These are phyloP conservation scores for Solanum neorickii DNA, from an alignment of 257 asterid genomes.

Conservation along the genomic window DNA sequence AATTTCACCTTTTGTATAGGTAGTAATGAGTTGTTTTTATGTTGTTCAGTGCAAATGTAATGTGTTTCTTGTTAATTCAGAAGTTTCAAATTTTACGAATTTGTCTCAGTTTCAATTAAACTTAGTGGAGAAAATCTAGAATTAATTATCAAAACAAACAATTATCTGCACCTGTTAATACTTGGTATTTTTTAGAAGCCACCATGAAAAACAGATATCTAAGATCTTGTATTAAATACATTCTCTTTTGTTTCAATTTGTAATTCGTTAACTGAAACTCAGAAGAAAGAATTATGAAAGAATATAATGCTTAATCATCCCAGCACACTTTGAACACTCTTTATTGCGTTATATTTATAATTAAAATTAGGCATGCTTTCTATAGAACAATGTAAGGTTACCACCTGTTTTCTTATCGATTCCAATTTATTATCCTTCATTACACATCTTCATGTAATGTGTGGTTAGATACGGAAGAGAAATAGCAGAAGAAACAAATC, in stretches of 20 bases:
- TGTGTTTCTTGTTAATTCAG: too few species aligned
- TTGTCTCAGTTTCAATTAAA: not conserved
- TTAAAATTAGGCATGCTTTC: not conserved
- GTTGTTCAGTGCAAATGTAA: too few species aligned
- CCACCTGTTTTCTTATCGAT: not conserved
- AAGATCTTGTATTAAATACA: not conserved
- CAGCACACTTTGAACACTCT: too few species aligned
- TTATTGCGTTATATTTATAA: too few species aligned
- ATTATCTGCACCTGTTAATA: not conserved
- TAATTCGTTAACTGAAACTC: too few species aligned
- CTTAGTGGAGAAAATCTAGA: not conserved
- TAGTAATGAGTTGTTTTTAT: too few species aligned
- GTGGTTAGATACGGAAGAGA: conserved; percentile 33
- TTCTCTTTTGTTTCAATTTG: not conserved
- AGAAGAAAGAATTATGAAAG: too few species aligned
- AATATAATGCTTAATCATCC: too few species aligned
- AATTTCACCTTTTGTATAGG: too few species aligned
- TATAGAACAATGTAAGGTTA: not conserved
- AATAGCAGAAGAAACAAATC: conserved; percentile 34
- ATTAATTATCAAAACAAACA: not conserved
- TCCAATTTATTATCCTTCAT: not conserved
- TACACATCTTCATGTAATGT: not conserved
- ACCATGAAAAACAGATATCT: not conserved
- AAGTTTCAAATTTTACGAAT: too few species aligned
- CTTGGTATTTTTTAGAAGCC: not conserved